Evolutionary conservation across 768 basidiomycete genomes (phyloP), one percentile per base, ranked within the genome.

Genomic region (Leccinellum albellum): DNA sequence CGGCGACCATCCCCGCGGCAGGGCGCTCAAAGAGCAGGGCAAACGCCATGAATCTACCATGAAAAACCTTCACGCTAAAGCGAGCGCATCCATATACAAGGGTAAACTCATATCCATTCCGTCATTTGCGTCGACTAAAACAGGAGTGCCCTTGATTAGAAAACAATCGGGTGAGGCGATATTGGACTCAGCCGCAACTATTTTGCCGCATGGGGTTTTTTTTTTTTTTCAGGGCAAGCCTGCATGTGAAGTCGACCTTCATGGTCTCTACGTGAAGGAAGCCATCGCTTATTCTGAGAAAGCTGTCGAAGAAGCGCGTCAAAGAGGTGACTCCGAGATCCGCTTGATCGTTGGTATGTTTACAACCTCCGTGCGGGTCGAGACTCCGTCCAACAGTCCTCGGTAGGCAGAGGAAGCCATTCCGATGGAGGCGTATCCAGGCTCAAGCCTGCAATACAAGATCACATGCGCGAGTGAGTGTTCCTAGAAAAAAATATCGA

Each of bases 181-280:
- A 42, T 20, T 6, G 40, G 4, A 42, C 20, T 14, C 9, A 21
- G n/a, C 14, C 6, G 21, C 3, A 24, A 23, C 32, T 13, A 45
- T 23, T 48, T 51, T 44, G 51, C 33, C 57, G 31, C 37, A 65
- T 2, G 17, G 3, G 21, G 51, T 51, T 53, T 28, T 32, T 5
- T 14, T 3, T 32, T 32, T 31, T 37, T 37, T 20, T 5, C 63
- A 87, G 82, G 82, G 87, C 60, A 87, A 82, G 46, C 70, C 78
- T 54, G 77, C 80, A 3, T 85, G 85, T 2, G 86, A 93, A 70
- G 76, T 97, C 48, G 96, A 98, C 73, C 75, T 98, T 42, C 95
- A 98, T 69, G 93, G 93, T 8, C 78, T 98, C 4, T 95, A 89
- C 70, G 94, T 96, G 56, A 91, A 91, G 66, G 96, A 98, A 73